phyloP scores from a whole-genome alignment of 1,139 yeast species.

The Trichomonascaceae sp. region DNA sequence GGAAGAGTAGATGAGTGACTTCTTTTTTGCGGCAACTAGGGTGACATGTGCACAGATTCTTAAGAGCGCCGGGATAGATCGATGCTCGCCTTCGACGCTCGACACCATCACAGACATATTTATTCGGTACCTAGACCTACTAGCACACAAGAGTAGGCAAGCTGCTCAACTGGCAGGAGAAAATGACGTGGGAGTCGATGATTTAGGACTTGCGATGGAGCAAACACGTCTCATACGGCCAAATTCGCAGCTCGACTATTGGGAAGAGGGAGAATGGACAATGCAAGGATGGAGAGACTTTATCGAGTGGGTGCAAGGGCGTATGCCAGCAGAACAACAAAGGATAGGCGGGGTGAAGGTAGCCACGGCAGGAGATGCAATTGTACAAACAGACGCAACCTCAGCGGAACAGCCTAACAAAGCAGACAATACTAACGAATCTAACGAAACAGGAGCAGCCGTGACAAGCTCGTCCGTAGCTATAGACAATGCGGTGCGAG shows the following conservation, averaged over 20 bases:
- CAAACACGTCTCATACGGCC: slow-evolving; percentile 43
- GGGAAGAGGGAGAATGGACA: slow-evolving; percentile 21
- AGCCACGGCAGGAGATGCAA: slow-evolving; percentile 3
- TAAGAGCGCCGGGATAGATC: slow-evolving; percentile 60
- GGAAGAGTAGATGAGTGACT: slow-evolving; percentile 21
- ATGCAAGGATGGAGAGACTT: slow-evolving; percentile 31
- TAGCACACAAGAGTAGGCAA: slow-evolving; percentile 32
- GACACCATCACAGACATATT: slow-evolving; percentile 53
- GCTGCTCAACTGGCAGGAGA: slow-evolving; percentile 31
- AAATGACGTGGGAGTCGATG: slow-evolving; percentile 36
- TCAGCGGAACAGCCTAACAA: not conserved
- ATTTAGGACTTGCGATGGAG: slow-evolving; percentile 48
- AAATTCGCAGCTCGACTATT: slow-evolving; percentile 27
- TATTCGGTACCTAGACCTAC: slow-evolving; percentile 38
- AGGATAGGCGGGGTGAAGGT: slow-evolving; percentile 15
- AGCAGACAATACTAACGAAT: slow-evolving; percentile 12
- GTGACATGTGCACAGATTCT: slow-evolving; percentile 54
- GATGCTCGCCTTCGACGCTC: slow-evolving; percentile 47
- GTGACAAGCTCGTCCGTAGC: slow-evolving; percentile 2
- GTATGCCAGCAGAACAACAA: slow-evolving; percentile 29
- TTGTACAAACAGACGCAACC: slow-evolving; percentile 1
- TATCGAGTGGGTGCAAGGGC: slow-evolving; percentile 37
- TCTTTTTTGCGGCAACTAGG: slow-evolving; percentile 47
- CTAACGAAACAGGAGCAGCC: not conserved
- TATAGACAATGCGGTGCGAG: not conserved